Evolutionary conservation across 179 eudicot species (phyloP).

Genomic region (Beta macrorhiza): DNA sequence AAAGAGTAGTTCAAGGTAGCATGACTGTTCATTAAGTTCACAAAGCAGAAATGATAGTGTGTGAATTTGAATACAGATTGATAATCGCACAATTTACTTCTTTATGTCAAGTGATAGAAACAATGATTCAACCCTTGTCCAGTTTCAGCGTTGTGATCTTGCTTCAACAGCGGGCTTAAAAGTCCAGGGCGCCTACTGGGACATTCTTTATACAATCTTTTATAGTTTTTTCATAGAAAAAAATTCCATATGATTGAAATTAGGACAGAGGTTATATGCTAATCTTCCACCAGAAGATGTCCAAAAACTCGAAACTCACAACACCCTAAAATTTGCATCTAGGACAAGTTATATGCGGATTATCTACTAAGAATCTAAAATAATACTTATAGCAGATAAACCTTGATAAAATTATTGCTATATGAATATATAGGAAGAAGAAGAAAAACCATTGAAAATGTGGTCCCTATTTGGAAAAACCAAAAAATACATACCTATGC

Average conservation of each 20-base stretch:
- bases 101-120: neutral
- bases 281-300: neutral
- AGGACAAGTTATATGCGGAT: neutral
- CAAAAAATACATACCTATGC: neutral
- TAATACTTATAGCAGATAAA: neutral
- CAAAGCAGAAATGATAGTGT: too few relatives aligned
- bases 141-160: too few relatives aligned
- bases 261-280: too few relatives aligned
- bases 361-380: neutral
- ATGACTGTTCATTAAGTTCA: neutral
- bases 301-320: neutral
- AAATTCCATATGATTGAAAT: neutral
- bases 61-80: neutral
- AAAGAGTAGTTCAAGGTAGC: conserved; percentile 9
- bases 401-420: neutral
- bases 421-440: neutral
- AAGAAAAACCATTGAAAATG: neutral
- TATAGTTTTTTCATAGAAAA: neutral
- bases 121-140: neutral
- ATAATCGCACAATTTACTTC: conserved; percentile 2
- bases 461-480: neutral
- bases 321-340: neutral
- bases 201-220: neutral
- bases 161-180: neutral
- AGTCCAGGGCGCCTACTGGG: neutral